Evolutionary conservation across 2,329 filamentous ascomycete genomes (phyloP).

Genomic region (Capronia epimyces): DNA sequence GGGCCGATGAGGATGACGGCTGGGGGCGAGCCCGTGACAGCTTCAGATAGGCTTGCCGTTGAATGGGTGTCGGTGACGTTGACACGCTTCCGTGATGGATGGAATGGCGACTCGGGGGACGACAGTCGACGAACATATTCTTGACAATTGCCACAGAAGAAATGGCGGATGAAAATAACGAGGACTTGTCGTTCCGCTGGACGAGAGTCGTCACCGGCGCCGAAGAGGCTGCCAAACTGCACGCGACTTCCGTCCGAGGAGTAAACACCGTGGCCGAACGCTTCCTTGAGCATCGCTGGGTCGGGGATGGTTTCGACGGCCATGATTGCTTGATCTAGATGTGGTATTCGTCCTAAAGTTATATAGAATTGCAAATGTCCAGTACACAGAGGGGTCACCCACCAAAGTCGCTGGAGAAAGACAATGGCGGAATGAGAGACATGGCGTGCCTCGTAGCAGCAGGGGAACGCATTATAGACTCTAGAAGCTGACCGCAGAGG

Average conservation of each 20-base stretch:
- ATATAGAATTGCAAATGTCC: no score
- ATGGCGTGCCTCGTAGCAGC: no score
- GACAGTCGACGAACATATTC: slow-evolving; percentile 64
- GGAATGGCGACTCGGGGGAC: slow-evolving; percentile 15
- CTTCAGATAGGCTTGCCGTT: slow-evolving; percentile 14
- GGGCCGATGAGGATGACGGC: slow-evolving; percentile 65
- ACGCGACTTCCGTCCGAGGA: slow-evolving; percentile 17
- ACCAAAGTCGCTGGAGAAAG: no score
- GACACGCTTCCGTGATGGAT: slow-evolving; percentile 43
- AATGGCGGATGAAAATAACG: slow-evolving; percentile 70
- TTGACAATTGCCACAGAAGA: slow-evolving; percentile 78
- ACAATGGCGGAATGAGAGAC: no score
- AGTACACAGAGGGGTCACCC: no score
- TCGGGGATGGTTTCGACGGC: slow-evolving; percentile 11
- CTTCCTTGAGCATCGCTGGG: slow-evolving; percentile 10
- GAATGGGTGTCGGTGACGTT: slow-evolving; percentile 37
- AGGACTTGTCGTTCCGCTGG: slow-evolving; percentile 50
- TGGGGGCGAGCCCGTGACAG: slow-evolving; percentile 37
- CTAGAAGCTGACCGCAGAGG: not conserved
- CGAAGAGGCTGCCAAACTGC: slow-evolving; percentile 21
- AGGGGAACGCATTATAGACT: not conserved
- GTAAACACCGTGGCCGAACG: slow-evolving; percentile 22
- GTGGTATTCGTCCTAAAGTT: no score
- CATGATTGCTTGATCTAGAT: slow-evolving; percentile 1
- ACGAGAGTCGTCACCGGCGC: slow-evolving; percentile 12